Percentiles rank a stretch among this genome's conserved stretches.
Conservation (phyloP, 2,329 filamentous ascomycete species). For the Trichoderma semiorbis region DNA sequence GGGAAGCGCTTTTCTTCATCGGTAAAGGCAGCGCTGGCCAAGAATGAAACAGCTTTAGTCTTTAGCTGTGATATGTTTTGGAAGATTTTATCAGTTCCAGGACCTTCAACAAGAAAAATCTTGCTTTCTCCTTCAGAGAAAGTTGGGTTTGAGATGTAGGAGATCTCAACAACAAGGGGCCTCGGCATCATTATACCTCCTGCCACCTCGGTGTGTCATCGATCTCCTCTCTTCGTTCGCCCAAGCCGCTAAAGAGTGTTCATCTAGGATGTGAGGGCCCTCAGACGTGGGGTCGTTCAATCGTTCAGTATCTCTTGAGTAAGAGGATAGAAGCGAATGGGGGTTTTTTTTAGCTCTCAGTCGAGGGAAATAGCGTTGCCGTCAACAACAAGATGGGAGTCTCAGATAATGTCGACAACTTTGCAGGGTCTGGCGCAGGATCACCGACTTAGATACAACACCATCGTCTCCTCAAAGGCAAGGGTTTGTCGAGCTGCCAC, state of each 20-base stretch:
- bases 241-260: too few relatives aligned
- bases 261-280: not conserved
- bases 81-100: slow-evolving; percentile 60
- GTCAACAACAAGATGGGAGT: slow-evolving; percentile 6
- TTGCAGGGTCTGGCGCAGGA: not conserved
- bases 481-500: not conserved
- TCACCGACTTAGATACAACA: slow-evolving; percentile 6
- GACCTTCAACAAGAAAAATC: slow-evolving; percentile 34
- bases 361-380: not conserved
- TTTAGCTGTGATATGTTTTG: slow-evolving; percentile 43
- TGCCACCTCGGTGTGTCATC: not conserved
- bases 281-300: not conserved
- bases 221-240: not conserved
- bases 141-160: slow-evolving; percentile 29
- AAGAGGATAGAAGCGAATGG: slow-evolving; percentile 31
- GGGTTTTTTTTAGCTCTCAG: slow-evolving; percentile 33
- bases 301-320: slow-evolving; percentile 27
- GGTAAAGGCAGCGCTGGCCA: slow-evolving; percentile 81
- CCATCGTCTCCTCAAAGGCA: not conserved
- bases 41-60: slow-evolving; percentile 61
- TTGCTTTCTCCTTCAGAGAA: slow-evolving; percentile 30
- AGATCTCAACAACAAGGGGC: not conserved
- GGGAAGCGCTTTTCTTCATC: slow-evolving; percentile 81
- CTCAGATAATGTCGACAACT: slow-evolving; percentile 12
- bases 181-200: not conserved